These are phyloP conservation scores for Globisporangium middletonii DNA, from an alignment of 352 stramenopile species.

Conservation along the genomic window DNA sequence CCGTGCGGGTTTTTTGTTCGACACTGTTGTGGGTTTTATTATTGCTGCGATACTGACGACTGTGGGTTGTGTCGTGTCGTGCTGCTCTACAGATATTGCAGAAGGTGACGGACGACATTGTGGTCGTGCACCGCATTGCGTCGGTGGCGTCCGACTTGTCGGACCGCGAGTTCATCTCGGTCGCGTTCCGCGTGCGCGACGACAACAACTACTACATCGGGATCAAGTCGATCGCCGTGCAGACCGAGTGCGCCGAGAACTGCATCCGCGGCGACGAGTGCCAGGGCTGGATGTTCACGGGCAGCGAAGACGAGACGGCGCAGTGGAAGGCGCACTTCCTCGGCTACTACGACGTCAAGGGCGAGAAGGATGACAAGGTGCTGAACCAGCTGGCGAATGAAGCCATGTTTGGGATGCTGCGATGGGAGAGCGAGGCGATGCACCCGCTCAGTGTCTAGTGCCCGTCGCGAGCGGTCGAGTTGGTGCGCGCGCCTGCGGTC, in stretches of 20 bases:
- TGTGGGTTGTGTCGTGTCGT: neutral
- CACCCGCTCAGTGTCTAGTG: conserved; percentile 66
- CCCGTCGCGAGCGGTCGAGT: neutral
- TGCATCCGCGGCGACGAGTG: conserved; percentile 79
- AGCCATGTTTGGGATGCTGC: conserved; percentile 81
- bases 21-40: neutral
- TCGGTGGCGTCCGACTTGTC: conserved; percentile 67
- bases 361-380: conserved; percentile 80
- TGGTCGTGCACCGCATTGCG: conserved; percentile 71
- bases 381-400: conserved; percentile 79
- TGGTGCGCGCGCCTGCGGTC: neutral
- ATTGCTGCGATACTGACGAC: neutral
- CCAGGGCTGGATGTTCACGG: conserved; percentile 82
- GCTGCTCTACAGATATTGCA: conserved; percentile 42
- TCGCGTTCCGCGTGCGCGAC: conserved; percentile 68
- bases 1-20: neutral
- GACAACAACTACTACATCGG: conserved; percentile 77
- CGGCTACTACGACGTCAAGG: conserved; percentile 80
- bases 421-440: conserved; percentile 84
- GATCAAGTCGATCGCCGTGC: conserved; percentile 65
- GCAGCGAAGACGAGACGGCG: conserved; percentile 50
- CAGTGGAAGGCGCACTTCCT: conserved; percentile 77
- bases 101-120: conserved; percentile 81
- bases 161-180: conserved; percentile 74
- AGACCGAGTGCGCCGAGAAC: conserved; percentile 68